A percentile compares a stretch with the other conserved stretches of the same genome.
Conservation (phyloP, 108 stramenopile species). For the Cyclostephanos tholiformis region DNA sequence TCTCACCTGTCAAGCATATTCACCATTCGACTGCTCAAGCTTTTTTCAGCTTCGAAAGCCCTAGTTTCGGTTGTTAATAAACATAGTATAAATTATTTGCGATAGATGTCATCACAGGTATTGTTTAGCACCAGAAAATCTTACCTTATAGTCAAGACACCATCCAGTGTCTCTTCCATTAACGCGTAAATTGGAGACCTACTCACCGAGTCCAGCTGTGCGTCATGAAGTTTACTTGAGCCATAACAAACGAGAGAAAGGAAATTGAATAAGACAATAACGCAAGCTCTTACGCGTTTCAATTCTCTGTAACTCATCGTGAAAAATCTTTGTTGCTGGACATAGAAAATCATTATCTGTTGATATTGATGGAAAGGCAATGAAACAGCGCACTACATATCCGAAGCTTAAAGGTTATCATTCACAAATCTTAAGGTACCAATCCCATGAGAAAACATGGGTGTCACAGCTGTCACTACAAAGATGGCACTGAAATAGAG, state of each 20-base stretch:
- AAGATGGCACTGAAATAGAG: conserved; percentile 61
- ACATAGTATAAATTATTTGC: too few species aligned
- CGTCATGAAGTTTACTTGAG: not conserved
- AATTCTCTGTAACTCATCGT: conserved; percentile 89
- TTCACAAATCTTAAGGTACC: conserved; percentile 20
- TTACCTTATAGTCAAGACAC: conserved; percentile 74
- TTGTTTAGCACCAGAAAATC: too few species aligned
- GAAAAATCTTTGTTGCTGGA: conserved; percentile 74
- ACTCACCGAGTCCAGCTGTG: conserved; percentile 68
- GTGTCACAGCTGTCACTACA: conserved; percentile 69
- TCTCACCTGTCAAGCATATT: conserved; percentile 53
- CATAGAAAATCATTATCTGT: conserved; percentile 73
- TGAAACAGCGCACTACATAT: too few species aligned
- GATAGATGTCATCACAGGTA: too few species aligned
- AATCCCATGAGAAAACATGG: conserved; percentile 32
- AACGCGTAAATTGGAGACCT: conserved; percentile 90
- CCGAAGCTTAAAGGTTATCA: not conserved
- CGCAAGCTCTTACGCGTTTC: conserved; percentile 55
- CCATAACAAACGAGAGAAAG: conserved; percentile 2
- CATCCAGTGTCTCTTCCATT: conserved; percentile 92
- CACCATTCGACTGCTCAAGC: conserved; percentile 69
- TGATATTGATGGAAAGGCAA: too few species aligned
- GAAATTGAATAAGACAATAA: not conserved
- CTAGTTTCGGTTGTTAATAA: too few species aligned
- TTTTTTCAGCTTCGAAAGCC: conserved; percentile 80